phyloP scores from a whole-genome alignment of 331 rosid genomes.

The Phaseolus coccineus region DNA sequence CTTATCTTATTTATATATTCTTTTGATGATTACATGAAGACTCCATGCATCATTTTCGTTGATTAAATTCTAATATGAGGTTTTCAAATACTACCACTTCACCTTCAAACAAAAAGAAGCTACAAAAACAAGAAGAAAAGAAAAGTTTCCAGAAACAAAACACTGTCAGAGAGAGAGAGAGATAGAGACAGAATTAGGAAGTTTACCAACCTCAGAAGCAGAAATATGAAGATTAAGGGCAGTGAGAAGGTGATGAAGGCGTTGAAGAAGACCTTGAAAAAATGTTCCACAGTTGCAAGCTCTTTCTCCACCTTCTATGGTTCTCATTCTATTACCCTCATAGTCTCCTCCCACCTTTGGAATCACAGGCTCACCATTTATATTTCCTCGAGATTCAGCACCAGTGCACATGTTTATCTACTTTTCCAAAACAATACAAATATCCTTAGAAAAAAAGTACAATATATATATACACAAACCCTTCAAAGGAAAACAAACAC shows the following conservation, averaged over 20 bases:
- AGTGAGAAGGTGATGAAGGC: conserved; percentile 32
- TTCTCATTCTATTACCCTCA: conserved; percentile 56
- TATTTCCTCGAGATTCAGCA: conserved; percentile 80
- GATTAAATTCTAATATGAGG: not conserved
- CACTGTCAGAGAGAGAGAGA: not conserved
- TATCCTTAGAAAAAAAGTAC: not conserved
- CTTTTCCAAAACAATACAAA: conserved; percentile 40
- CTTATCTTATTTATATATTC: too few species aligned
- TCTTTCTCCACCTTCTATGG: conserved; percentile 39
- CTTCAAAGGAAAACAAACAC: conserved; percentile 7
- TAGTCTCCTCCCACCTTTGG: conserved; percentile 55
- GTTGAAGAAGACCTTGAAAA: conserved; percentile 49
- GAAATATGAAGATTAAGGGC: conserved; percentile 50
- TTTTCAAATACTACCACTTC: not conserved
- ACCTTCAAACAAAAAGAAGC: not conserved
- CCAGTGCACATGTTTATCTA: conserved; percentile 73
- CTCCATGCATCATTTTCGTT: not conserved
- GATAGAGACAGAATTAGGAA: not conserved
- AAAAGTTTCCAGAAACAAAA: not conserved
- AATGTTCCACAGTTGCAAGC: conserved; percentile 31
- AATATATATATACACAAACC: not conserved
- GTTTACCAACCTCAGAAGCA: conserved; percentile 50
- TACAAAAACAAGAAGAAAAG: not conserved
- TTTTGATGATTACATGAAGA: too few species aligned
- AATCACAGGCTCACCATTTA: conserved; percentile 58